phyloP scores from a whole-genome alignment of 1,139 yeast species.

The Saccharomyces pastorianus region DNA sequence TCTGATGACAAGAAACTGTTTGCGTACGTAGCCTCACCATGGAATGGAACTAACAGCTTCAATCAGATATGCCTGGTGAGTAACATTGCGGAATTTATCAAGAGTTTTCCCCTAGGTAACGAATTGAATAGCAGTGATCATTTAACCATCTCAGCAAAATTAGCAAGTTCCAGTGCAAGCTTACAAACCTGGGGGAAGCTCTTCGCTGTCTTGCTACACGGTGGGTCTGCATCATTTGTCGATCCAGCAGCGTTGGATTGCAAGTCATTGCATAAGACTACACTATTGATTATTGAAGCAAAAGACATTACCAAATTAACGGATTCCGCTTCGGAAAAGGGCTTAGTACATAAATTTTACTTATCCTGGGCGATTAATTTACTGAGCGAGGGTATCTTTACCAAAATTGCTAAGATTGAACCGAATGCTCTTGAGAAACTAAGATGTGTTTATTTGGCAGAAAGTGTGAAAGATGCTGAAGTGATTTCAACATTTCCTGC shows the following conservation, averaged over 20 bases:
- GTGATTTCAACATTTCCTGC: constrained; percentile 14
- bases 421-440: constrained; percentile 19
- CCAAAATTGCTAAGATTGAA: constrained; percentile 26
- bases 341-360: constrained; percentile 12
- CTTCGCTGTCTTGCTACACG: constrained; percentile 31
- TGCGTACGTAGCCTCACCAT: constrained; percentile 16
- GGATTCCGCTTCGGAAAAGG: background rate
- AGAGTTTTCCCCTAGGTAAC: constrained; percentile 46
- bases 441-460: constrained; percentile 39
- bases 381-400: constrained; percentile 36
- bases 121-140: constrained; percentile 38
- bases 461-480: constrained; percentile 12
- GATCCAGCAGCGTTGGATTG: constrained; percentile 1
- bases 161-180: constrained; percentile 12
- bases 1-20: constrained; percentile 30
- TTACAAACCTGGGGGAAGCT: constrained; percentile 31
- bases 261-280: constrained; percentile 10
- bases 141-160: constrained; percentile 34
- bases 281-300: constrained; percentile 17
- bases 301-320: constrained; percentile 5
- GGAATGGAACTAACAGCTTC: constrained; percentile 32
- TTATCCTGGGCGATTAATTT: constrained; percentile 32
- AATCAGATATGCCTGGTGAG: constrained; percentile 59
- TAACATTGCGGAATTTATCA: constrained; percentile 54
- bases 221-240: constrained; percentile 30